Conservation (phyloP, 331 rosid species). For the Acacia concinna region DNA sequence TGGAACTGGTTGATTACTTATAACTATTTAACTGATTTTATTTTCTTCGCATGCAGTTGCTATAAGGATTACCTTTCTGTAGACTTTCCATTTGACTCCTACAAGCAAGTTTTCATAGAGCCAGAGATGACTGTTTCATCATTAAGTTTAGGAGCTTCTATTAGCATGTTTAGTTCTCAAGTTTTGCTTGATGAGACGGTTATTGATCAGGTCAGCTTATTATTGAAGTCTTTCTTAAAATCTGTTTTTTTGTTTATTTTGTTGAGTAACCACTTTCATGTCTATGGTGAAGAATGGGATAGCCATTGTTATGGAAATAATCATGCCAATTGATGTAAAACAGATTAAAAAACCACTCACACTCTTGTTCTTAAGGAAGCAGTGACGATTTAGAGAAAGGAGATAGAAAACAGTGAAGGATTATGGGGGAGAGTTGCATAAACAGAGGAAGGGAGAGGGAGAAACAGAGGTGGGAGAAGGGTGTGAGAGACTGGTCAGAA, state of each 20-base stretch:
- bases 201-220: slow-evolving; percentile 76
- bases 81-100: slow-evolving; percentile 90
- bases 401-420: too few relatives aligned
- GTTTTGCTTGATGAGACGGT: slow-evolving; percentile 87
- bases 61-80: slow-evolving; percentile 85
- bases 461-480: too few relatives aligned
- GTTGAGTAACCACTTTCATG: neutral
- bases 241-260: neutral
- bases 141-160: slow-evolving; percentile 79
- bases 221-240: slow-evolving; percentile 20
- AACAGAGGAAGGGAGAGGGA: too few relatives aligned
- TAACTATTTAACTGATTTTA: slow-evolving; percentile 16
- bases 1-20: neutral
- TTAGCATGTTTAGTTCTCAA: slow-evolving; percentile 88
- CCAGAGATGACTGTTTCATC: slow-evolving; percentile 87
- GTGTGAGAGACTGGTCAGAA: too few relatives aligned
- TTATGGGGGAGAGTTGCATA: too few relatives aligned
- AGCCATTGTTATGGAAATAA: neutral
- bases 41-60: slow-evolving; percentile 59
- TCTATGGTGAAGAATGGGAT: neutral
- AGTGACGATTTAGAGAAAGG: too few relatives aligned
- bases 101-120: slow-evolving; percentile 89
- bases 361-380: too few relatives aligned
- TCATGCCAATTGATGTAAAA: neutral
- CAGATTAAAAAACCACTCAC: too few relatives aligned